Conservation (phyloP, 768 basidiomycete species). For the Lentinula detonsa region DNA sequence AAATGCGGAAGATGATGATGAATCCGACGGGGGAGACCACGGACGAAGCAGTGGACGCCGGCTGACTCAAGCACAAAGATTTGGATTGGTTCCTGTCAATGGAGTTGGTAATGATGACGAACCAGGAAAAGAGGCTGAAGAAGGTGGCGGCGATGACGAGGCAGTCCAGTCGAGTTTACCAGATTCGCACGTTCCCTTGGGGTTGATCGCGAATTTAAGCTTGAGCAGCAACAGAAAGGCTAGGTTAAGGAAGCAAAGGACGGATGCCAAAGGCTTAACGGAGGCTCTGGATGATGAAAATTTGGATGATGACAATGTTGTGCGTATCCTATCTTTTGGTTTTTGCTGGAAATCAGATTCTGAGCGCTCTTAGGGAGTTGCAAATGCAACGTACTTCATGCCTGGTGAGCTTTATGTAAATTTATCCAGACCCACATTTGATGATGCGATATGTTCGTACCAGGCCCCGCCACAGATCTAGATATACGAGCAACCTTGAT, state of each 20-base stretch:
- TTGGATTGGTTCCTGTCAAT: slow-evolving; percentile 16
- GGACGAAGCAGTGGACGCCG: background rate
- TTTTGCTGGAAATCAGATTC: background rate
- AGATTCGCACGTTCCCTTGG: slow-evolving; percentile 68
- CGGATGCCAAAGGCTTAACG: slow-evolving; percentile 29
- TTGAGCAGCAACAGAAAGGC: slow-evolving; percentile 47
- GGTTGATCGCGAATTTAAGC: slow-evolving; percentile 67
- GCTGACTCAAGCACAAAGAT: slow-evolving; percentile 8
- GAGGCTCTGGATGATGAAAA: slow-evolving; percentile 55
- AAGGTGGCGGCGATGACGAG: slow-evolving; percentile 17
- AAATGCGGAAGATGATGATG: slow-evolving; percentile 36
- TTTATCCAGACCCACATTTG: background rate
- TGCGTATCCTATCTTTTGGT: slow-evolving; percentile 19
- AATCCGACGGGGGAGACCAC: slow-evolving; percentile 19
- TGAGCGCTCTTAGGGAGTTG: slow-evolving; percentile 52
- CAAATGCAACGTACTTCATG: slow-evolving; percentile 75
- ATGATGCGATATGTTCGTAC: background rate
- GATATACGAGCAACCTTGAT: slow-evolving; percentile 64
- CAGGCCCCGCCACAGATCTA: slow-evolving; percentile 70
- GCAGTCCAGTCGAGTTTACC: slow-evolving; percentile 49
- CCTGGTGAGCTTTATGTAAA: slow-evolving; percentile 43
- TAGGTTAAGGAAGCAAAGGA: slow-evolving; percentile 24
- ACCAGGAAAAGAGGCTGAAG: slow-evolving; percentile 18
- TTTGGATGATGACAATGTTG: slow-evolving; percentile 65
- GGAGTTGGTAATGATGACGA: slow-evolving; percentile 21